These are phyloP conservation scores for Verticillium isaacii DNA, from an alignment of 2,329 filamentous ascomycete species.

Conservation along the genomic window DNA sequence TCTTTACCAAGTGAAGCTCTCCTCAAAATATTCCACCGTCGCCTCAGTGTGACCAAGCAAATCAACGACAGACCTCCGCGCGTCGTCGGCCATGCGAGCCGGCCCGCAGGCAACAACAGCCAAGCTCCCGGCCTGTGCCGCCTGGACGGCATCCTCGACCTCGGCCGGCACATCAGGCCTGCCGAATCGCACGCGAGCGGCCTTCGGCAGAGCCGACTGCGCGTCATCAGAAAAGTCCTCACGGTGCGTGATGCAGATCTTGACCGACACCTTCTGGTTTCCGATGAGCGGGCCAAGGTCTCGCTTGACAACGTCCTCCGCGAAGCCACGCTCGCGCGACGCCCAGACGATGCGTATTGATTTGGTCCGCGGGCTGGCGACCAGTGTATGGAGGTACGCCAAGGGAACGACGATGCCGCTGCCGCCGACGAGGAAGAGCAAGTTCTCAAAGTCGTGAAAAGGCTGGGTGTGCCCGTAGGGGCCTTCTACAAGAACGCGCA, in stretches of 20 bases:
- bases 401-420: constrained; percentile 39
- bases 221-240: neutral
- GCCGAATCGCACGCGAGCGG: constrained; percentile 16
- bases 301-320: constrained; percentile 23
- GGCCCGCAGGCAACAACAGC: constrained; percentile 41
- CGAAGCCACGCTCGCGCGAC: constrained; percentile 33
- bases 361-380: constrained; percentile 9
- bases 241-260: constrained; percentile 29
- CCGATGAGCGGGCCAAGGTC: constrained; percentile 25
- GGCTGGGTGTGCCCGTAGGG: constrained; percentile 37
- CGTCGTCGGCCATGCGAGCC: constrained; percentile 37
- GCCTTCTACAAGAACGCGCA: constrained; percentile 37
- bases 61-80: constrained; percentile 28
- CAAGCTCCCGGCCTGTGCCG: constrained; percentile 12
- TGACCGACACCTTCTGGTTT: constrained; percentile 23
- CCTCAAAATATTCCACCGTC: constrained; percentile 35
- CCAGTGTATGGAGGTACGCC: constrained; percentile 28
- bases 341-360: constrained; percentile 36
- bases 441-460: constrained; percentile 29
- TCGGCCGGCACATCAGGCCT: constrained; percentile 28
- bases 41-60: constrained; percentile 19
- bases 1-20: constrained; percentile 36
- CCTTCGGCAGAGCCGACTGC: constrained; percentile 6
- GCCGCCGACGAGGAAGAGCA: constrained; percentile 39
- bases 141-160: constrained; percentile 18